Evolutionary conservation across 441 rosid species (phyloP).

Genomic region (Erodium moschatum): DNA sequence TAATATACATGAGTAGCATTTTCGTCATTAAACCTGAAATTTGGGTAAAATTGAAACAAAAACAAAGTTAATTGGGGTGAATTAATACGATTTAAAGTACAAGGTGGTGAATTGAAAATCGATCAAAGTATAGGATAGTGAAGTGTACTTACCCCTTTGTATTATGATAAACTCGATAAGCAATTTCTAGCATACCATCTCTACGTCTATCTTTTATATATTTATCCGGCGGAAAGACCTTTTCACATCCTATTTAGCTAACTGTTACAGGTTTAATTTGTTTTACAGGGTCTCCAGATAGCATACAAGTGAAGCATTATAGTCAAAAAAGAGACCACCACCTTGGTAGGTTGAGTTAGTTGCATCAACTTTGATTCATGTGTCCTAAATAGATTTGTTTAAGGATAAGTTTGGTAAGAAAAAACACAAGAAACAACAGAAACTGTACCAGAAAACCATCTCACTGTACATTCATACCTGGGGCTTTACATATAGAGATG

Average conservation of each 20-base stretch:
- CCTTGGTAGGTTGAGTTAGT: slow-evolving; percentile 31
- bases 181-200: neutral
- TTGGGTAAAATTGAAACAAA: too few relatives aligned
- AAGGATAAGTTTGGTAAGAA: slow-evolving; percentile 32
- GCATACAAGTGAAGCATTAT: neutral
- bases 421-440: slow-evolving; percentile 12
- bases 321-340: slow-evolving; percentile 5
- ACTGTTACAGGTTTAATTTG: neutral
- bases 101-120: too few relatives aligned
- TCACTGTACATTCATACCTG: slow-evolving; percentile 12
- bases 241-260: neutral
- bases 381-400: slow-evolving; percentile 7
- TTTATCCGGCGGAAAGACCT: neutral
- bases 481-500: neutral
- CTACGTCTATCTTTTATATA: neutral
- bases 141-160: too few relatives aligned
- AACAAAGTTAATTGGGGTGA: too few relatives aligned
- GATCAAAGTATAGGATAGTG: too few relatives aligned
- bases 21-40: too few relatives aligned
- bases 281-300: neutral
- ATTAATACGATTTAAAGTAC: too few relatives aligned
- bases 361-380: slow-evolving; percentile 38
- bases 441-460: slow-evolving; percentile 22
- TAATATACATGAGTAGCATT: too few relatives aligned
- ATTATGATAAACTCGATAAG: neutral